Base-by-base conservation (phyloP, 2,329 filamentous ascomycete genomes). In the Phaeosphaeriaceae sp. region DNA sequence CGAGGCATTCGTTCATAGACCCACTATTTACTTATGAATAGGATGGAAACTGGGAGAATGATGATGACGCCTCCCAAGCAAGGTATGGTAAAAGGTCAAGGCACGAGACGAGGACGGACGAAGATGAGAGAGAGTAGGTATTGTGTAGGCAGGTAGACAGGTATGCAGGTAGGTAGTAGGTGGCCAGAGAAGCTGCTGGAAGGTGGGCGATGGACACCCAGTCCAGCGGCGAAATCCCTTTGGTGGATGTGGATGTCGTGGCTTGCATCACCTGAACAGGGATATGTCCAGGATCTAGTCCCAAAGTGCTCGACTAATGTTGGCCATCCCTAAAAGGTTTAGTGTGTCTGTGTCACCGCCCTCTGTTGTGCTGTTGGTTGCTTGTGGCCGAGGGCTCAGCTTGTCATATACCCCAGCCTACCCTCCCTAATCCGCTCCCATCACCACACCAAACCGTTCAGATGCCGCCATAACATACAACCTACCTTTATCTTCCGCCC, bases 381-480 rank as follows among this genome's bases (percentile, higher is more conserved):
- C 3, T 34, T 48, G 49, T 45, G 46, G 48, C 41, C 56, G 34
- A 39, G 41, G 41, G 42, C 50, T 36, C 41, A 40, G 40, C 39
- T 21, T 44, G 40, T 50, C 37, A 43, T 55, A 58, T 52, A 58
- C 39, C 56, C 34, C 51, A 50, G 37, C 42, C 37, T 40, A 45
- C 46, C 53, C 60, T 58, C 51, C 45, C 42, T 54, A 34, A 59
- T 60, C 60, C 56, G 54, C 50, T 50, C 54, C 55, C 54, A 62
- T 60, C 58, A 63, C 58, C 59, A 52, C 56, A 56, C 56, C 54
- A 52, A n/a, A 52, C 50, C 54, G 46, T 54, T 51, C 58, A 54
- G 52, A 69, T 68, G 61, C 56, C 60, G 61, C 66, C 60, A 58
- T 64, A 61, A 64, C 60, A 61, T 52, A 55, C 54, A 56, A 54